Conservation (phyloP, 108 stramenopile genomes). For the Chaetoceros muelleri region DNA sequence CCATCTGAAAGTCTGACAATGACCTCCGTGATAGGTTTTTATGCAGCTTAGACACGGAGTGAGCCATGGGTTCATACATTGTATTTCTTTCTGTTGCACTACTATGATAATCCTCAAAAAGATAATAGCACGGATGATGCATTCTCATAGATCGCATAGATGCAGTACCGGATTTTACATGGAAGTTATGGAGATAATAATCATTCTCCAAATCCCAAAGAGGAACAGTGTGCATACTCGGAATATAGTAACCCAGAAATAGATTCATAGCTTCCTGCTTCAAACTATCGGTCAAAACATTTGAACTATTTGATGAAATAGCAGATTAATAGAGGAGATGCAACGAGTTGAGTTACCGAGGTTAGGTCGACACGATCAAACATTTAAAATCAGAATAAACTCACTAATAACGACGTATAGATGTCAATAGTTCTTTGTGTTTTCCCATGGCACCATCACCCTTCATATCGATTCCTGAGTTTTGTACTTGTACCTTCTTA, state of each 20-base stretch:
- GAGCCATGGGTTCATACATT: not conserved
- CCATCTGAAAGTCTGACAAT: not conserved
- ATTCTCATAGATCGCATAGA: slow-evolving; percentile 58
- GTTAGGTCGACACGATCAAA: too few species aligned
- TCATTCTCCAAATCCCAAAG: slow-evolving; percentile 87
- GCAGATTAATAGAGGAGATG: too few species aligned
- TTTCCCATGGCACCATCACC: slow-evolving; percentile 14
- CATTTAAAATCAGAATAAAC: too few species aligned
- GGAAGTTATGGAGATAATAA: slow-evolving; percentile 82
- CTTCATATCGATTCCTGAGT: slow-evolving; percentile 74
- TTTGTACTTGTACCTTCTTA: slow-evolving; percentile 81
- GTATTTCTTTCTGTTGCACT: not conserved
- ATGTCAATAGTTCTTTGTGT: slow-evolving; percentile 49
- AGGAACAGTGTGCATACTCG: slow-evolving; percentile 56
- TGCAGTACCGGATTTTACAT: slow-evolving; percentile 49
- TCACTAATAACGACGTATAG: slow-evolving; percentile 50
- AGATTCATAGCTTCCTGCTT: slow-evolving; percentile 99
- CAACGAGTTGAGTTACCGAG: too few species aligned
- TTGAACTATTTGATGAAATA: too few species aligned
- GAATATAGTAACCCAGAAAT: slow-evolving; percentile 88
- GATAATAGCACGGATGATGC: slow-evolving; percentile 52
- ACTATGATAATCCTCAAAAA: slow-evolving; percentile 37
- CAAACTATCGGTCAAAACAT: slow-evolving; percentile 93
- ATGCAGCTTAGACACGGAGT: not conserved
- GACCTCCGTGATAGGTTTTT: not conserved